A percentile compares a stretch with the other conserved stretches of the same genome.
These are phyloP conservation scores for Kernera saxatilis DNA, from an alignment of 345 rosid genomes.

Conservation along the genomic window DNA sequence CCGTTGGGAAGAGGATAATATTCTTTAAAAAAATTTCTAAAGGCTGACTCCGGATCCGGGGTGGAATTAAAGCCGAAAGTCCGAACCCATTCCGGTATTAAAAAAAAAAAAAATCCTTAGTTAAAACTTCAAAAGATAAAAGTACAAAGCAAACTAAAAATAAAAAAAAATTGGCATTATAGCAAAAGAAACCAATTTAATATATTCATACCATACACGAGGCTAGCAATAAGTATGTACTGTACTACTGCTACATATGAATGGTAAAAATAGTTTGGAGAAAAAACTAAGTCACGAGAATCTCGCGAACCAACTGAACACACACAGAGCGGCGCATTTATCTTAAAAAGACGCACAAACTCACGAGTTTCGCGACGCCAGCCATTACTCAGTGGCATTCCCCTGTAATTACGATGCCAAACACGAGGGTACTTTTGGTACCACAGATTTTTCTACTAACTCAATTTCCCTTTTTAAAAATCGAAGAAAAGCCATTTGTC, in stretches of 20 bases:
- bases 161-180: background rate
- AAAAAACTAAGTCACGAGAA: conserved; percentile 22
- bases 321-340: conserved; percentile 14
- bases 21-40: no score
- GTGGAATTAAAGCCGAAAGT: no score
- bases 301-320: conserved; percentile 12
- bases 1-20: no score
- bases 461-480: background rate
- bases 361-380: conserved; percentile 28
- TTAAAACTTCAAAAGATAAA: background rate
- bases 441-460: background rate
- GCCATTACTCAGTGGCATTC: conserved; percentile 7
- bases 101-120: no score
- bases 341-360: conserved; percentile 13
- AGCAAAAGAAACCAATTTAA: background rate
- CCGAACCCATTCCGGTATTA: no score
- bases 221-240: background rate
- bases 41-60: no score
- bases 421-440: background rate
- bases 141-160: no score
- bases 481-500: conserved; percentile 19
- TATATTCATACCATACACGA: background rate
- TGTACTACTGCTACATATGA: background rate
- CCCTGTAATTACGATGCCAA: background rate
- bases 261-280: background rate